These are phyloP conservation scores for Picochlorum sp. DNA, from an alignment of 139 green algal genomes.

Conservation along the genomic window DNA sequence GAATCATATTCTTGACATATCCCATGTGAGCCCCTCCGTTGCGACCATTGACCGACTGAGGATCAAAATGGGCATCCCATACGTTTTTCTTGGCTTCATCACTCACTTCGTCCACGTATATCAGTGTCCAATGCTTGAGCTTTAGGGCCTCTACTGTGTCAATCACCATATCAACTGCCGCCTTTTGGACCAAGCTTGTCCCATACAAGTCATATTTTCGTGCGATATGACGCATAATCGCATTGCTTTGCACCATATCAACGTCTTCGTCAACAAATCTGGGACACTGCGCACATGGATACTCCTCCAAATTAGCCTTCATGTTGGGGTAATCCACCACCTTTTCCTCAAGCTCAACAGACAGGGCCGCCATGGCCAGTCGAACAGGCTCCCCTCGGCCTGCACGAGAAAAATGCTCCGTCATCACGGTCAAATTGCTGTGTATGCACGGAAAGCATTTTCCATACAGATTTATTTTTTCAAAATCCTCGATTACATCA, in stretches of 20 bases:
- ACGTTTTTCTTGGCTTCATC: slow-evolving; percentile 35
- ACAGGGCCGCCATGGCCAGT: slow-evolving; percentile 22
- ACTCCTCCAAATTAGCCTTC: slow-evolving; percentile 24
- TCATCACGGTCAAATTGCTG: too few species aligned
- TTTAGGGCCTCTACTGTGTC: slow-evolving; percentile 32
- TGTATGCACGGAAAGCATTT: too few species aligned
- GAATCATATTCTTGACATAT: slow-evolving; percentile 20
- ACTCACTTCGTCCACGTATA: slow-evolving; percentile 16
- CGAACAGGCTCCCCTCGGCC: slow-evolving; percentile 27
- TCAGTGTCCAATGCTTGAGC: slow-evolving; percentile 24
- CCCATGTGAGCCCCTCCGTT: slow-evolving; percentile 29
- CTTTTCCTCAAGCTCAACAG: slow-evolving; percentile 19
- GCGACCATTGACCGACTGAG: neutral
- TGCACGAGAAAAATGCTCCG: neutral
- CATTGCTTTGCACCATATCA: slow-evolving; percentile 32
- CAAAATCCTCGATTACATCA: too few species aligned
- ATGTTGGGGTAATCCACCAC: slow-evolving; percentile 17
- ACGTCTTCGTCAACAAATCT: slow-evolving; percentile 17
- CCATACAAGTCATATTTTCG: slow-evolving; percentile 35
- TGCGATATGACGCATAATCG: slow-evolving; percentile 31
- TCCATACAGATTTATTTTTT: too few species aligned
- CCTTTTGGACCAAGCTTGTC: slow-evolving; percentile 14
- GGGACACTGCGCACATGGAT: slow-evolving; percentile 24
- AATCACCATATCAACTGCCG: slow-evolving; percentile 28
- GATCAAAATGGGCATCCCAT: slow-evolving; percentile 23